Evolutionary conservation across 2,329 filamentous ascomycete species (phyloP).

Genomic region (Pseudogymnoascus sp.): DNA sequence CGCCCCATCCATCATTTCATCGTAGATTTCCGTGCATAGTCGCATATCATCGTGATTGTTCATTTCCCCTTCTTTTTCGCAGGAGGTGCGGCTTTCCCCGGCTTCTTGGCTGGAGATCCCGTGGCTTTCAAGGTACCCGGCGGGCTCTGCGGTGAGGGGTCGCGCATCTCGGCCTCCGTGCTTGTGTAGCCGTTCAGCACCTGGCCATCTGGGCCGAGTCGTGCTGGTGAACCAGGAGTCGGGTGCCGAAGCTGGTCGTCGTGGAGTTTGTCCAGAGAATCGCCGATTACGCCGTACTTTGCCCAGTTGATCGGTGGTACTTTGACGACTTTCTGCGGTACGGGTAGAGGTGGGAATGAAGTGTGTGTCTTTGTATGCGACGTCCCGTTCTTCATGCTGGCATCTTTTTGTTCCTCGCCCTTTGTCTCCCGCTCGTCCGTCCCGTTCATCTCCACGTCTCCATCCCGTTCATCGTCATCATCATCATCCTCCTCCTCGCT

Average conservation of each 20-base stretch:
- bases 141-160: background rate
- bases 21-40: background rate
- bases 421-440: background rate
- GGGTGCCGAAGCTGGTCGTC: conserved; percentile 67
- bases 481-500: conserved; percentile 23
- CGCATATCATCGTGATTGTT: background rate
- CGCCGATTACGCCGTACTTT: conserved; percentile 85
- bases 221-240: conserved; percentile 45
- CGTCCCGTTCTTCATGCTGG: background rate
- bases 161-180: background rate
- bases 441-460: conserved; percentile 10
- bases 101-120: background rate
- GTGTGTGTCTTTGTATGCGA: background rate
- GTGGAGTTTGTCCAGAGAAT: conserved; percentile 76
- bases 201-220: conserved; percentile 16
- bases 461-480: conserved; percentile 28
- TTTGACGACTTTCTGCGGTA: conserved; percentile 73
- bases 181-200: background rate
- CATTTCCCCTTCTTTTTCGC: background rate
- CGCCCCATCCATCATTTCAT: background rate
- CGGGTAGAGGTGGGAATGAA: conserved; percentile 44
- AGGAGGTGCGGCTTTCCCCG: background rate
- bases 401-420: background rate
- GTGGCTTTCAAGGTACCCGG: background rate
- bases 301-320: conserved; percentile 91